Evolutionary conservation across 225 moss, liverwort and hornwort species (phyloP), one percentile per base, ranked within the genome.

Genomic region (Pseudisothecium myosuroides): DNA sequence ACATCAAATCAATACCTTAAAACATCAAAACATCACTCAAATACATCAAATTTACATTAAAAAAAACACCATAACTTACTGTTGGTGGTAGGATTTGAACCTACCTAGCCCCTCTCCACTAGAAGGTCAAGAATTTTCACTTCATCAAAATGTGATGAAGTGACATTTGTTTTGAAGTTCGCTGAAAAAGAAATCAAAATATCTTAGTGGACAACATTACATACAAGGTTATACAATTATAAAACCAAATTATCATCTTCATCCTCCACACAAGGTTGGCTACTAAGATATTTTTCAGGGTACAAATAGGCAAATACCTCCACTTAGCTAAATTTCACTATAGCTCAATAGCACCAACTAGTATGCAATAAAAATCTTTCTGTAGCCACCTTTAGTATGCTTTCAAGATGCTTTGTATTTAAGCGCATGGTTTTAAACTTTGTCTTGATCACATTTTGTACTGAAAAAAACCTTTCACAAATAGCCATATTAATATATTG

Each of bases 51-150:
- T 36, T 52, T 2, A 34, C 5, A 1, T 55, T 9, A 15, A 9
- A 22, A 2, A 22, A 22, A 3, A 75, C 7, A 36, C 5, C 3
- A 15, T 16, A 24, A 77, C 0, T 9, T 14, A 8, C 22, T 9
- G 0, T 54, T 5, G 0, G 23, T 37, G 5, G 15, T 0, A 9
- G 1, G 8, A 36, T 34, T 77, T 54, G 6, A 37, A 55, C 3
- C 1, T 77, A 14, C 19, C 27, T 66, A 52, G 12, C 1, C 19
- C 20, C n/a, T 54, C 4, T 67, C 26, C 5, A 52, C n/a, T n/a
- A n/a, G 1, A 52, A 83, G 9, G 5, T 4, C 26, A 66, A 52
- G 8, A 18, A 66, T 52, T 52, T 3, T 28, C 12, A 18, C 12
- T 5, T 66, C 27, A 18, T 65, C 1, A 8, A 37, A 83, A 12